Evolutionary conservation across 2,329 filamentous ascomycete species (phyloP).

Genomic region (Colletotrichum cereale): DNA sequence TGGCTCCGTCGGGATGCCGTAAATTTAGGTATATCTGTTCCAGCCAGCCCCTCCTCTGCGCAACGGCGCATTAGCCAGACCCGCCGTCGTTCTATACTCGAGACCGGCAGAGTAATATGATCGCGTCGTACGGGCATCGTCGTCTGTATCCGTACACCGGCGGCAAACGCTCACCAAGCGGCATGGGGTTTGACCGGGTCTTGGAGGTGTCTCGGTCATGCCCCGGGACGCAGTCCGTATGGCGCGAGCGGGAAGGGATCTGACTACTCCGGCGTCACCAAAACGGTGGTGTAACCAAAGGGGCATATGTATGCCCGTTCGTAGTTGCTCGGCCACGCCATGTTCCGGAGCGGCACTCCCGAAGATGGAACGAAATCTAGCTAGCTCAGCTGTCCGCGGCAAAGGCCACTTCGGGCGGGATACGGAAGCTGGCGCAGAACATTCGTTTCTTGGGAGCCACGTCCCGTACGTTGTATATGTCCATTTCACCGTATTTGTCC

Average conservation of each 20-base stretch:
- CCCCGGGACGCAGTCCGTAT: constrained; percentile 3
- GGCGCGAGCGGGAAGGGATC: constrained; percentile 2
- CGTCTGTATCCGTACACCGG: constrained; percentile 27
- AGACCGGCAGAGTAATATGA: constrained; percentile 9
- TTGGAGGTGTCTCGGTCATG: constrained; percentile 18
- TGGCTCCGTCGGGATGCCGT: constrained; percentile 16
- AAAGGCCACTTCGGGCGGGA: constrained; percentile 88
- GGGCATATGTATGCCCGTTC: constrained; percentile 7
- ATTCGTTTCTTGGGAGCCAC: constrained; percentile 95
- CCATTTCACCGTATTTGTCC: constrained; percentile 61
- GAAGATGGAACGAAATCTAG: neutral
- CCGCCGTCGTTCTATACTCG: neutral
- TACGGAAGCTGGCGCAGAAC: constrained; percentile 93
- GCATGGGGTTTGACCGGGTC: constrained; percentile 2
- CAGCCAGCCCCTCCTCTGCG: constrained; percentile 13
- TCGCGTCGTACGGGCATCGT: neutral
- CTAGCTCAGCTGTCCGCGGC: constrained; percentile 47
- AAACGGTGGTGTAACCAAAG: neutral
- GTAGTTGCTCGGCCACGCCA: neutral
- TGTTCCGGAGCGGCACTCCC: neutral
- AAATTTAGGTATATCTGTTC: constrained; percentile 22
- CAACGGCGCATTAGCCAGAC: constrained; percentile 13
- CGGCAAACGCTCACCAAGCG: constrained; percentile 21
- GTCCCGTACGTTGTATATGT: constrained; percentile 80
- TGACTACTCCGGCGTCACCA: neutral